Percentiles rank a stretch among this genome's conserved stretches.
phyloP scores from a whole-genome alignment of 2,329 filamentous ascomycete genomes.

The Knoxdaviesia proteae region DNA sequence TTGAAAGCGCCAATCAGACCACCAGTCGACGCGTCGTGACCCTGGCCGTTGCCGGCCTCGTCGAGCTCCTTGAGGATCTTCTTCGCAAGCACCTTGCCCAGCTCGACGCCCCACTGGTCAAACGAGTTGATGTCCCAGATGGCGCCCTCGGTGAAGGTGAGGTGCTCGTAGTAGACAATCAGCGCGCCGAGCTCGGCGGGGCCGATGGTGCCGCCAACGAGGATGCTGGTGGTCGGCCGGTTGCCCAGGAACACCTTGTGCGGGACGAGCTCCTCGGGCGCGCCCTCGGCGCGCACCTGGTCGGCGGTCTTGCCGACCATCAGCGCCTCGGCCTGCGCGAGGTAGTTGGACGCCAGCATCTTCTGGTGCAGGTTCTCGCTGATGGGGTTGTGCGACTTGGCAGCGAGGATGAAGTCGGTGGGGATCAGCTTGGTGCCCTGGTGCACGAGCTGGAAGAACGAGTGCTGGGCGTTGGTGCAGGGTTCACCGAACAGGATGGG shows the following conservation, averaged over 20 bases:
- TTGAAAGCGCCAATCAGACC: constrained; percentile 87
- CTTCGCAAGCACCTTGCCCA: constrained; percentile 91
- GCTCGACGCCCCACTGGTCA: constrained; percentile 98
- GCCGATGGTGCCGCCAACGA: constrained; percentile 78
- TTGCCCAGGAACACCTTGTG: constrained; percentile 99
- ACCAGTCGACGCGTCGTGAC: constrained; percentile 73
- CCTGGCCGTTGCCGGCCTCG: constrained; percentile 43
- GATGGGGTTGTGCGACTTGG: constrained; percentile 90
- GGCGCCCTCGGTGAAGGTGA: constrained; percentile 93
- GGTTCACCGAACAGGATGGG: constrained; percentile 94
- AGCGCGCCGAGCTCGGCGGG: constrained; percentile 82
- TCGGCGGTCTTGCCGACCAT: constrained; percentile 81
- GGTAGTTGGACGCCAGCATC: constrained; percentile 85
- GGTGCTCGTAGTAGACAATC: constrained; percentile 97
- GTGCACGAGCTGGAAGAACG: constrained; percentile 98
- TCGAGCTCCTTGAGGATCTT: constrained; percentile 77
- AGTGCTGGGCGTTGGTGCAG: constrained; percentile 97
- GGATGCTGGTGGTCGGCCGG: constrained; percentile 85
- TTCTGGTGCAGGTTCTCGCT: constrained; percentile 86
- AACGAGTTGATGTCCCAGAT: constrained; percentile 99
- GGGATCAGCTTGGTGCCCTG: constrained; percentile 98
- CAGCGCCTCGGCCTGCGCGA: constrained; percentile 70
- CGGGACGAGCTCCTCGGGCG: constrained; percentile 57
- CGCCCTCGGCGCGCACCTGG: constrained; percentile 56
- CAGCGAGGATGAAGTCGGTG: constrained; percentile 91